Percentiles rank a stretch among this genome's conserved stretches.
Conservation (phyloP, 805 yeast genomes). For the Saturnispora besseyi region DNA sequence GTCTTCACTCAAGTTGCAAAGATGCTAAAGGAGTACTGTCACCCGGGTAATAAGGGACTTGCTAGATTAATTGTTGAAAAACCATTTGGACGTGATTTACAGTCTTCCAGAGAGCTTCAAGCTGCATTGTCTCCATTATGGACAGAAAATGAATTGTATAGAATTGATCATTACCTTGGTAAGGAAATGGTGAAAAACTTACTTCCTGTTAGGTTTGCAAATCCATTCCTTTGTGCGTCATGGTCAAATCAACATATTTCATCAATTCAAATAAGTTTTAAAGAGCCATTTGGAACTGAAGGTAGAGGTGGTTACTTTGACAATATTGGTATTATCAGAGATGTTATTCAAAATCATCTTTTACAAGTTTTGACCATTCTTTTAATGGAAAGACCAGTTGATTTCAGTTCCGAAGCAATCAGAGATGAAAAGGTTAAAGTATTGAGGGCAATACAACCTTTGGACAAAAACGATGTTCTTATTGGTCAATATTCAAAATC, state of each 20-base stretch:
- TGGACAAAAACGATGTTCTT: conserved; percentile 57
- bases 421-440: conserved; percentile 96
- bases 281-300: conserved; percentile 98
- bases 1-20: conserved; percentile 75
- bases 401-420: conserved; percentile 86
- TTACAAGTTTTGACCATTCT: conserved; percentile 84
- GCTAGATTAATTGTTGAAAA: conserved; percentile 88
- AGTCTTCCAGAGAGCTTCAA: conserved; percentile 70
- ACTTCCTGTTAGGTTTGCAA: conserved; percentile 82
- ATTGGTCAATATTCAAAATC: conserved; percentile 85
- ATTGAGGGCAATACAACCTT: conserved; percentile 66
- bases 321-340: conserved; percentile 89
- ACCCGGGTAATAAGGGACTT: conserved; percentile 54
- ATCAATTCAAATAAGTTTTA: conserved; percentile 82
- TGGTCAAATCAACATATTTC: conserved; percentile 80
- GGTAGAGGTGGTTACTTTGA: conserved; percentile 99
- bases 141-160: conserved; percentile 82
- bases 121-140: conserved; percentile 72
- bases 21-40: conserved; percentile 58
- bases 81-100: conserved; percentile 93
- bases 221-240: conserved; percentile 75
- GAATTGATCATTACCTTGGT: conserved; percentile 96
- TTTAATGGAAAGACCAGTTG: conserved; percentile 92
- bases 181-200: conserved; percentile 97
- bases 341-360: conserved; percentile 96